phyloP scores from a whole-genome alignment of 1,139 yeast species.

The Debaryomyces sp. region DNA sequence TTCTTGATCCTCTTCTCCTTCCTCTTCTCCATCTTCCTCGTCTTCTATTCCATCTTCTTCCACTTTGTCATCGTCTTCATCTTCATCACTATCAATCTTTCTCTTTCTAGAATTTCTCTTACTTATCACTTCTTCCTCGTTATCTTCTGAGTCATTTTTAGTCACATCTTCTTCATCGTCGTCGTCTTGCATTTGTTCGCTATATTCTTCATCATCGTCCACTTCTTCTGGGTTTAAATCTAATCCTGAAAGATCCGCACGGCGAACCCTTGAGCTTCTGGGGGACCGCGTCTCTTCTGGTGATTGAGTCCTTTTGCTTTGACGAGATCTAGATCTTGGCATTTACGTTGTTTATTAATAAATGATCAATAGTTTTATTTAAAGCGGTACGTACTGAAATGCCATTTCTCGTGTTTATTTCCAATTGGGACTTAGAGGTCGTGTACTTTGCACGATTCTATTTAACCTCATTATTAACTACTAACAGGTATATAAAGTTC shows the following conservation, averaged over 20 bases:
- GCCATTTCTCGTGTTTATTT: background rate
- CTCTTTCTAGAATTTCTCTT: slow-evolving; percentile 20
- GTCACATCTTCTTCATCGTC: slow-evolving; percentile 18
- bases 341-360: background rate
- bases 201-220: slow-evolving; percentile 27
- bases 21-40: slow-evolving; percentile 29
- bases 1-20: slow-evolving; percentile 26
- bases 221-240: slow-evolving; percentile 29
- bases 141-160: slow-evolving; percentile 17
- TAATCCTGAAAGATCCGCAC: slow-evolving; percentile 30
- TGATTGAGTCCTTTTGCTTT: slow-evolving; percentile 12
- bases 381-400: background rate
- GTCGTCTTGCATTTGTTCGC: slow-evolving; percentile 23
- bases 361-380: background rate
- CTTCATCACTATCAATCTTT: slow-evolving; percentile 15
- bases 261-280: slow-evolving; percentile 21
- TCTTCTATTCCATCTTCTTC: slow-evolving; percentile 21
- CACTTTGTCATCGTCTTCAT: slow-evolving; percentile 22
- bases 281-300: slow-evolving; percentile 19
- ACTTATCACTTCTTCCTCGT: slow-evolving; percentile 11
- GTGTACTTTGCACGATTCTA: background rate
- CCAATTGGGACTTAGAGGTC: background rate
- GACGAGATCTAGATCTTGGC: slow-evolving; percentile 12
- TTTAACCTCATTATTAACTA: background rate
- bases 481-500: background rate